These are phyloP conservation scores for Neoboletus brunneissimus DNA, from an alignment of 768 basidiomycete species.

Conservation along the genomic window DNA sequence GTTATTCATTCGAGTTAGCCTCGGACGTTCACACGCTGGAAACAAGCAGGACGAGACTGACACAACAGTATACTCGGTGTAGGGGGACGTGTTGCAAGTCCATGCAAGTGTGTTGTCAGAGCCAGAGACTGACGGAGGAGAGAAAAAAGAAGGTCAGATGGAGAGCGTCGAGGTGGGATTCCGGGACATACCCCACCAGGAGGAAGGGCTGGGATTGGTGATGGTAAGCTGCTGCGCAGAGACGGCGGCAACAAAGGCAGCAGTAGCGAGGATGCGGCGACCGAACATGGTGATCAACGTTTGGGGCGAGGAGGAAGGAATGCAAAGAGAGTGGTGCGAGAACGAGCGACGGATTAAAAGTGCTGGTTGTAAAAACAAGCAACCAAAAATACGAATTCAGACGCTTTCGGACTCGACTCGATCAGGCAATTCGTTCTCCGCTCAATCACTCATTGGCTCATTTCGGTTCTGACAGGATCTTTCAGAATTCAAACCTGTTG, in stretches of 20 bases:
- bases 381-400: slow-evolving; percentile 8
- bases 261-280: slow-evolving; percentile 34
- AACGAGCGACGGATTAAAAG: slow-evolving; percentile 26
- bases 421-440: slow-evolving; percentile 28
- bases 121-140: slow-evolving; percentile 43
- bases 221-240: slow-evolving; percentile 38
- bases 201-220: slow-evolving; percentile 41
- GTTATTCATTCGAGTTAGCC: slow-evolving; percentile 6
- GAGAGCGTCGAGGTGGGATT: neutral
- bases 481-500: no score
- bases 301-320: neutral
- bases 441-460: neutral
- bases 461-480: no score
- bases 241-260: slow-evolving; percentile 39
- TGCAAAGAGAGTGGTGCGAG: slow-evolving; percentile 11
- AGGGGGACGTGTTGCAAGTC: slow-evolving; percentile 47
- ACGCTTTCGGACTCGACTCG: neutral
- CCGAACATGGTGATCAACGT: slow-evolving; percentile 29
- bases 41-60: slow-evolving; percentile 12
- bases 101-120: slow-evolving; percentile 59
- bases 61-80: slow-evolving; percentile 48
- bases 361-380: slow-evolving; percentile 6
- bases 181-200: slow-evolving; percentile 60
- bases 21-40: slow-evolving; percentile 3
- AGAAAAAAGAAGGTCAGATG: neutral